Base-by-base conservation (phyloP, 2,329 filamentous ascomycete genomes). In the Didymella pinodella region DNA sequence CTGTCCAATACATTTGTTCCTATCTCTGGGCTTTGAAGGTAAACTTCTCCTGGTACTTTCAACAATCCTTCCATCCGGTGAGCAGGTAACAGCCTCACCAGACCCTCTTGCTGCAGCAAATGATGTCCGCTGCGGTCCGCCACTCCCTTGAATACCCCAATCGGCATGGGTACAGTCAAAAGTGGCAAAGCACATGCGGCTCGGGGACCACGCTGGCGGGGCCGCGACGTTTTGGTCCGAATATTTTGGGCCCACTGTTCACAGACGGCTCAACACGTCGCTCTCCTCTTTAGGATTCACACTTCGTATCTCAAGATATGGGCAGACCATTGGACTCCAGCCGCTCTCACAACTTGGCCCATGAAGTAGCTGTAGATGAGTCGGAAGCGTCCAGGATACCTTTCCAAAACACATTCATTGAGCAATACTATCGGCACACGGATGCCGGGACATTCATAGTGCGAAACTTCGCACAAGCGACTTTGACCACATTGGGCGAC, bases 151-250 rank as follows among this genome's bases (percentile, higher is more conserved):
- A 43, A 28, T 14, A 40, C 31, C 36, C 26, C 31, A 54, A 59
- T 63, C 54, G 34, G 28, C 57, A 50, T 6, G 29, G n/a, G 38
- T 29, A 26, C 26, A 46, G 22, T 29, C 22, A 25, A 54, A 3
- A 3, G 8, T 28, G 53, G 47, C 38, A 44, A 34, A 46, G 54
- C 20, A 44, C 32, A 46, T 16, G 36, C 57, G 61, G 58, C 57
- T 56, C 58, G 54, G 54, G 41, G 41, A 43, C 48, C 40, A 36
- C 29, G 16, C 18, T 34, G 49, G 56, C 22, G 52, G 50, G 48
- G 46, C 60, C 56, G 56, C 48, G 38, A 20, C 18, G 20, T 43
- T 25, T 48, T 34, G 54, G 49, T 31, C 44, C 45, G 44, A 53
- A 38, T 26, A 6, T 31, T 20, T 22, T 40, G 29, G n/a, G 8